These are phyloP conservation scores for Cucurbita ficifolia DNA, from an alignment of 306 rosid species.

Conservation along the genomic window DNA sequence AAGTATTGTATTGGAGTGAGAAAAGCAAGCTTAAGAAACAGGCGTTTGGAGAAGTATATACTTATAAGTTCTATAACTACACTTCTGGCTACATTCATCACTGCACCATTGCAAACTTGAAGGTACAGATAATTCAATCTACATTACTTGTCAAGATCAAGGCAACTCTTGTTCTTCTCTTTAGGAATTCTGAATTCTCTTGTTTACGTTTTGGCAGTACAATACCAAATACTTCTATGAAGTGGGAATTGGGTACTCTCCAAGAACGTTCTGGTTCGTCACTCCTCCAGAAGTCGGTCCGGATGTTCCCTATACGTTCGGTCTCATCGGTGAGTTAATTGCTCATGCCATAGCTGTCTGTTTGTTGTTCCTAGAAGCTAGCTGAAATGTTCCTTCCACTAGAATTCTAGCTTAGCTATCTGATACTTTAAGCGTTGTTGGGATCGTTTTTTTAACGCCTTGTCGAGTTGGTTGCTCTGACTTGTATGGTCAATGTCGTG, in stretches of 20 bases:
- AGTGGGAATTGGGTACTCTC: slow-evolving; percentile 48
- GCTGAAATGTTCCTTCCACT: neutral
- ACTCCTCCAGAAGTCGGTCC: slow-evolving; percentile 82
- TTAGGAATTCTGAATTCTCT: neutral
- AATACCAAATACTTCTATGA: slow-evolving; percentile 63
- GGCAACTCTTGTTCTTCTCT: neutral
- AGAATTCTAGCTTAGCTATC: neutral
- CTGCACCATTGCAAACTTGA: slow-evolving; percentile 25
- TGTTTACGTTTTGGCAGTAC: slow-evolving; percentile 21
- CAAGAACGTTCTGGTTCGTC: slow-evolving; percentile 57
- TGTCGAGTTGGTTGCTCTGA: neutral
- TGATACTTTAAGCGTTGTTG: neutral
- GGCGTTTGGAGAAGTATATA: slow-evolving; percentile 24
- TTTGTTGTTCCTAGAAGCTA: neutral
- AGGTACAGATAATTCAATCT: slow-evolving; percentile 14
- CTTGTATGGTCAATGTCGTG: neutral
- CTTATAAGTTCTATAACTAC: slow-evolving; percentile 48
- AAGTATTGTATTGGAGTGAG: slow-evolving; percentile 42
- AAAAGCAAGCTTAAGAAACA: slow-evolving; percentile 8
- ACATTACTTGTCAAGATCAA: neutral
- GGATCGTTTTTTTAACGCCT: neutral
- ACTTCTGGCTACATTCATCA: slow-evolving; percentile 67
- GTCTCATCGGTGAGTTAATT: slow-evolving; percentile 54
- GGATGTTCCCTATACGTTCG: slow-evolving; percentile 82
- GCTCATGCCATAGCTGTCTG: neutral